Percentiles rank a stretch among this genome's conserved stretches.
phyloP scores from a whole-genome alignment of 108 stramenopile genomes.

The Chaetoceros muelleri region DNA sequence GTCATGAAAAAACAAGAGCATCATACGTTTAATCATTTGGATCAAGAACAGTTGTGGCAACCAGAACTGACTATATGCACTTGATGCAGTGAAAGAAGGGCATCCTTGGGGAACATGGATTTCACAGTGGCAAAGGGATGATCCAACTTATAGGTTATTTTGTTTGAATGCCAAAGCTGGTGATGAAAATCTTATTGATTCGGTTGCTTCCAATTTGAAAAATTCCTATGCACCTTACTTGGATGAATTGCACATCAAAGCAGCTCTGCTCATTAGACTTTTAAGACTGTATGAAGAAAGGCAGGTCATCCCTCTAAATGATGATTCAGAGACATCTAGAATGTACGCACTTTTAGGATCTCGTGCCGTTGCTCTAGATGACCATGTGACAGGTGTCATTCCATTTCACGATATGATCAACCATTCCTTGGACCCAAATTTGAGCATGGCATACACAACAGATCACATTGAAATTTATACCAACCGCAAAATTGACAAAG shows the following conservation, averaged over 20 bases:
- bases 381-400: constrained; percentile 21
- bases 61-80: constrained; percentile 30
- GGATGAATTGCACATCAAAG: constrained; percentile 20
- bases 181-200: constrained; percentile 15
- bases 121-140: constrained; percentile 33
- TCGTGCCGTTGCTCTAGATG: constrained; percentile 25
- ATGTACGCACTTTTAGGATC: constrained; percentile 26
- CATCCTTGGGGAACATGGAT: constrained; percentile 39
- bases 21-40: neutral
- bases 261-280: constrained; percentile 26
- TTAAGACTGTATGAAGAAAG: constrained; percentile 17
- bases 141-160: constrained; percentile 29
- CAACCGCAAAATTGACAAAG: constrained; percentile 16
- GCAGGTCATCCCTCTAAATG: constrained; percentile 5
- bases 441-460: constrained; percentile 19
- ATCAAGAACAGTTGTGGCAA: constrained; percentile 26
- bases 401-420: constrained; percentile 55
- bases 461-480: constrained; percentile 20
- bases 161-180: constrained; percentile 11
- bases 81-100: constrained; percentile 19
- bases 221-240: constrained; percentile 25
- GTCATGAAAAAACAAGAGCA: neutral
- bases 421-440: constrained; percentile 28
- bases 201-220: constrained; percentile 13
- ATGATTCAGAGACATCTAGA: constrained; percentile 9